Conservation (phyloP, 2,329 filamentous ascomycete genomes). For the Lomentospora prolificans region DNA sequence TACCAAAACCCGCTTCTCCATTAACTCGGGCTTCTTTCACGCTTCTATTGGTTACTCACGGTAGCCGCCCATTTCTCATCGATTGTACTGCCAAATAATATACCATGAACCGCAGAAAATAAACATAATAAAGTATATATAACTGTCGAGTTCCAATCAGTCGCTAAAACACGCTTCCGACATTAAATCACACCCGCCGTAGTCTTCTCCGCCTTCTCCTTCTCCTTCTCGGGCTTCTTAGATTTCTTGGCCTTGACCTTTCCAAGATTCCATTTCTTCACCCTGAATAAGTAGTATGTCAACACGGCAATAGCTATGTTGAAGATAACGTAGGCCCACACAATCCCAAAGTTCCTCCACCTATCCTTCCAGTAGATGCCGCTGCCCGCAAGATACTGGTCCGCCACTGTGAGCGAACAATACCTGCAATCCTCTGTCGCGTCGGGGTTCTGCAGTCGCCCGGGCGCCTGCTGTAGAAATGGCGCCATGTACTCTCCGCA, state of each 20-base stretch:
- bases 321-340: constrained; percentile 58
- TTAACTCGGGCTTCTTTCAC: no score
- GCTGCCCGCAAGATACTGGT: constrained; percentile 43
- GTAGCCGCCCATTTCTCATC: no score
- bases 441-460: constrained; percentile 52
- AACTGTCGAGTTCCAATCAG: no score
- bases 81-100: no score
- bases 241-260: constrained; percentile 10
- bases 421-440: constrained; percentile 52
- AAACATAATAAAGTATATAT: no score
- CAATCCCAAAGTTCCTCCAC: constrained; percentile 62
- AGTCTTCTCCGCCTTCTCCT: not conserved
- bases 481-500: constrained; percentile 54
- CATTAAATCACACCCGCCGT: no score
- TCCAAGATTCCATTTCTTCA: constrained; percentile 26
- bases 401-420: constrained; percentile 53
- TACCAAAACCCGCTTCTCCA: no score
- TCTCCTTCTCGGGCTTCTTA: constrained; percentile 8
- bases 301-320: constrained; percentile 49
- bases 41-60: no score
- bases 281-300: constrained; percentile 54
- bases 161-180: no score
- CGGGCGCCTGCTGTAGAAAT: constrained; percentile 40
- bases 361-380: constrained; percentile 40
- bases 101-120: no score